Evolutionary conservation across 2,329 filamentous ascomycete genomes (phyloP).

Genomic region (Pyrenochaeta sp.): DNA sequence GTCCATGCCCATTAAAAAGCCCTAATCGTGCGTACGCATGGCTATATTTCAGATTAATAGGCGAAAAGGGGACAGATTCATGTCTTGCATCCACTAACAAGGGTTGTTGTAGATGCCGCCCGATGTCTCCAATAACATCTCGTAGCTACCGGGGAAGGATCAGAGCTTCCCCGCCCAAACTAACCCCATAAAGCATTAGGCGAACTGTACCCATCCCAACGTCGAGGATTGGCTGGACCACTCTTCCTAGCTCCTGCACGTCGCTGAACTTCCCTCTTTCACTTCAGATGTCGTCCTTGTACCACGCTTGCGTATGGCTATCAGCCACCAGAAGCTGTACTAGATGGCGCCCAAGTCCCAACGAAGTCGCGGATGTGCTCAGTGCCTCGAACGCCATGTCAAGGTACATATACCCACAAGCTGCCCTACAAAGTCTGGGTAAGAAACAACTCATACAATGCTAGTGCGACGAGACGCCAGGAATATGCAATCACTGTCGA

Average conservation of each 20-base stretch:
- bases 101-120: no score
- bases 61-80: no score
- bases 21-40: no score
- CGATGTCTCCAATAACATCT: no score
- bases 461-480: slow-evolving; percentile 42
- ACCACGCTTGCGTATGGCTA: no score
- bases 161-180: neutral
- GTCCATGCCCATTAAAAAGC: no score
- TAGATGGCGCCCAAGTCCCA: slow-evolving; percentile 35
- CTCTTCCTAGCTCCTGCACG: neutral
- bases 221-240: neutral
- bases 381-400: slow-evolving; percentile 47
- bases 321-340: neutral
- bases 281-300: neutral
- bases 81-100: no score
- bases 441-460: slow-evolving; percentile 1
- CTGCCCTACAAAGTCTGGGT: neutral
- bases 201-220: neutral
- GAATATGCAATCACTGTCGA: neutral
- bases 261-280: neutral
- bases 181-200: neutral
- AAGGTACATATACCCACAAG: slow-evolving; percentile 30
- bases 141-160: neutral
- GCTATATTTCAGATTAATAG: no score
- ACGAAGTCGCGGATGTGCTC: slow-evolving; percentile 44